Evolutionary conservation across 1,284 basidiomycete genomes (phyloP), one percentile per base, ranked within the genome.

Genomic region (Austroboletus niveus): DNA sequence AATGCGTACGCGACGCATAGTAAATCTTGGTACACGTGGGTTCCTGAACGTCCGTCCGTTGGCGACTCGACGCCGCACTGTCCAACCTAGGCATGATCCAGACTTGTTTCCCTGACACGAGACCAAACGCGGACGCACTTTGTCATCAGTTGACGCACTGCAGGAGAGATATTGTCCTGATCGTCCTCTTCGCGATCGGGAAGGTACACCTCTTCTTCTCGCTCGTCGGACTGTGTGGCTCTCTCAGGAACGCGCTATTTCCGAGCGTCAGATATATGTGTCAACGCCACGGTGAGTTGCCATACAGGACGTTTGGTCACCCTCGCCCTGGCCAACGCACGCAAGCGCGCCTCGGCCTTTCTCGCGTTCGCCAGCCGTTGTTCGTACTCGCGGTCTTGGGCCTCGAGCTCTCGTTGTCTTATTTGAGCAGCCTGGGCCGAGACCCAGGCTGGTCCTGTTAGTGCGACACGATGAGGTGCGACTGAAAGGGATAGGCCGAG

Each of bases 1-100:
- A 94, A 70, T 99, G 96, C 0, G 96, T 99, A 30, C 97, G 80
- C 0, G 95, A 98, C 0, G 94, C 90, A 66, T 95, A 98, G 66
- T 88, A 95, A 50, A 99, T 86, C 69, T 91, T 91, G 31, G 84
- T 85, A 60, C 85, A 89, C 3, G 77, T 76, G n/a, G 77, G 76
- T 55, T 83, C 84, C 44, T 73, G 69, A 5, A 64, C 65, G 11
- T 72, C 68, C 14, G 42, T 40, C 22, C 41, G 54, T 31, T 57
- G 43, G 43, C 47, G 46, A 31, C 36, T 42, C 22, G 57, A 56
- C 35, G 7, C 27, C 2, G 50, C 35, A 1, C 43, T 56, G 24
- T 53, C 45, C 6, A 67, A 49, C 52, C 65, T 67, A 27, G 9
- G 32, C 32, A 41, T 14, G 9, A 47, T 40, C 22, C 22, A 8